Evolutionary conservation across 169 alveolate genomes (phyloP).

Genomic region (Babesia sp.): DNA sequence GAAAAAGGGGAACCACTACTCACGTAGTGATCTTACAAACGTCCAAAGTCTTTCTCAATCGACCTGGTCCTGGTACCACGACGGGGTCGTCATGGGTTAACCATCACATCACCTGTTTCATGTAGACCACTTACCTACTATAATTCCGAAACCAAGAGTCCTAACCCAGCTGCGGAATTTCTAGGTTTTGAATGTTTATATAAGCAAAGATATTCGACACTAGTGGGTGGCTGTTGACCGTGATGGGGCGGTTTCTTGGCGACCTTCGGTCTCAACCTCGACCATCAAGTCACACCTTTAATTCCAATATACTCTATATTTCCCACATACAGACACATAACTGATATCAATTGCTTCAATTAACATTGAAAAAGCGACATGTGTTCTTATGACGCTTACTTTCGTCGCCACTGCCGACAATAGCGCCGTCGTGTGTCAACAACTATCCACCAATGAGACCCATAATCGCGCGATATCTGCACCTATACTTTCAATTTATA

Average conservation of each 20-base stretch:
- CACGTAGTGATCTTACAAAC: background rate
- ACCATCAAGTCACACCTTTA: background rate
- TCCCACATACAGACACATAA: no score
- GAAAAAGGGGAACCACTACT: no score
- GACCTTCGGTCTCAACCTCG: background rate
- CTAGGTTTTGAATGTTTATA: background rate
- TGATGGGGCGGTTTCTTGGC: constrained; percentile 30
- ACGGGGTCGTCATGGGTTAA: background rate
- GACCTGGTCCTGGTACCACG: background rate
- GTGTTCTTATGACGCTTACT: no score
- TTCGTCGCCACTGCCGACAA: no score
- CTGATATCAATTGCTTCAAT: no score
- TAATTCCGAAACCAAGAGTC: constrained; percentile 6
- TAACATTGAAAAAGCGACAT: no score
- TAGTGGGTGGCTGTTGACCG: constrained; percentile 8
- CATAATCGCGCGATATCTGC: no score
- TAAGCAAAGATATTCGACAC: background rate
- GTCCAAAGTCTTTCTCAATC: background rate
- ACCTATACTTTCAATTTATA: no score
- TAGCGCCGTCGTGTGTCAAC: no score
- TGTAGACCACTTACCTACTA: constrained; percentile 13
- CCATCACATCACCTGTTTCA: background rate
- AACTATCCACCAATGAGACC: no score
- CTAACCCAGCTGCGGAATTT: constrained; percentile 8
- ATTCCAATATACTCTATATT: no score